Evolutionary conservation across 164 flowering plant species (phyloP).

Genomic region (Vitis rupestris): DNA sequence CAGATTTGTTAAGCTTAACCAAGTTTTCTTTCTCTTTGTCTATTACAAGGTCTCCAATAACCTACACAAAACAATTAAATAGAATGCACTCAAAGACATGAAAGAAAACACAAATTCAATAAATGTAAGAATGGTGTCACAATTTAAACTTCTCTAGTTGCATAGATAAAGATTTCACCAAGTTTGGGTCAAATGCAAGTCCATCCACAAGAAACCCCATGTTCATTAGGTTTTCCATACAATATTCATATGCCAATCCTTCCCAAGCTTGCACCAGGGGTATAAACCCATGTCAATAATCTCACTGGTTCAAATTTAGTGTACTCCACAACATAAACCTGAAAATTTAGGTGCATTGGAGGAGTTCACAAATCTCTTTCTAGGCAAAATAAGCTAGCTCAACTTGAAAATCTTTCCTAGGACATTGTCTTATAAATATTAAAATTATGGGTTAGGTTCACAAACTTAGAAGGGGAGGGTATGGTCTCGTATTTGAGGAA

Average conservation of each 20-base stretch:
- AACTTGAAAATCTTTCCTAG: no score
- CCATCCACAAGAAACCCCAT: constrained; percentile 95
- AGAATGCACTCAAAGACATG: not conserved
- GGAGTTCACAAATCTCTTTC: no score
- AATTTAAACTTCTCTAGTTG: constrained; percentile 14
- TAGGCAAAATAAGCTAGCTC: no score
- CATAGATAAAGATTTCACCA: constrained; percentile 45
- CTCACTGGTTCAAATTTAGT: not conserved
- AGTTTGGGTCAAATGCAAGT: constrained; percentile 80
- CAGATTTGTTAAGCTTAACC: constrained; percentile 96
- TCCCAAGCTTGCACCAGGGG: constrained; percentile 82
- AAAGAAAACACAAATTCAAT: not conserved
- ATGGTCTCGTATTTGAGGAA: no score
- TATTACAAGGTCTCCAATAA: constrained; percentile 92
- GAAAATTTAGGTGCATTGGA: no score
- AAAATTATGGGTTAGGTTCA: no score
- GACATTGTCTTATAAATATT: no score
- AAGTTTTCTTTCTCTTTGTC: constrained; percentile 93
- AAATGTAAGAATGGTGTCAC: not conserved
- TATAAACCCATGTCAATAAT: constrained; percentile 8
- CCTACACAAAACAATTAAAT: constrained; percentile 40
- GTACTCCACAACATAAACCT: no score
- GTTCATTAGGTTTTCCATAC: constrained; percentile 73
- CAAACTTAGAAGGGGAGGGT: no score
- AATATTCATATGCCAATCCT: constrained; percentile 93